These are phyloP conservation scores for Barbarea vulgaris DNA, from an alignment of 345 rosid genomes.

Conservation along the genomic window DNA sequence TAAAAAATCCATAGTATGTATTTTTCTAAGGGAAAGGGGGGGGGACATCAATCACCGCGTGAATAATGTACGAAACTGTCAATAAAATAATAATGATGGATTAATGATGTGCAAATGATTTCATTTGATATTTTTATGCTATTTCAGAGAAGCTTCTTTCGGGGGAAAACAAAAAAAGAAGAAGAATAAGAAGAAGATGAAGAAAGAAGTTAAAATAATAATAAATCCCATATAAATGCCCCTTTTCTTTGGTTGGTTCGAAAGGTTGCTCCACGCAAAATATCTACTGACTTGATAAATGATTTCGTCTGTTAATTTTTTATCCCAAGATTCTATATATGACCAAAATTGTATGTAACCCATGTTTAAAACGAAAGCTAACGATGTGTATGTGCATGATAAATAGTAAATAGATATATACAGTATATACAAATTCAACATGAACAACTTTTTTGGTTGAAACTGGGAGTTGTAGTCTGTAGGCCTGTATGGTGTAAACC, in stretches of 20 bases:
- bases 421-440: neutral
- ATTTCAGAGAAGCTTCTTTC: too few relatives aligned
- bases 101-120: neutral
- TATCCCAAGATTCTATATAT: neutral
- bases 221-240: neutral
- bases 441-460: neutral
- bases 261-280: conserved; percentile 21
- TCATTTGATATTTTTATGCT: neutral
- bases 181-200: too few relatives aligned
- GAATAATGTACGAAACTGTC: neutral
- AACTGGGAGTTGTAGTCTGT: neutral
- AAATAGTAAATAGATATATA: too few relatives aligned
- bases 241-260: conserved; percentile 26
- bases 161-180: too few relatives aligned
- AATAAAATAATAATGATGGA: neutral
- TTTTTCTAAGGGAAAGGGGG: neutral
- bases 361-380: neutral
- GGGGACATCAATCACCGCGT: neutral
- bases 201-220: neutral
- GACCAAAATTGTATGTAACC: neutral
- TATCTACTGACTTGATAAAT: neutral
- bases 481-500: neutral
- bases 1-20: too few relatives aligned
- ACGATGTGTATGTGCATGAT: neutral
- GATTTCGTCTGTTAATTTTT: neutral